A percentile compares a stretch with the other conserved stretches of the same genome.
Evolutionary conservation across 1,284 basidiomycete species (phyloP).

Genomic region (Phellopilus nigrolimitatus): DNA sequence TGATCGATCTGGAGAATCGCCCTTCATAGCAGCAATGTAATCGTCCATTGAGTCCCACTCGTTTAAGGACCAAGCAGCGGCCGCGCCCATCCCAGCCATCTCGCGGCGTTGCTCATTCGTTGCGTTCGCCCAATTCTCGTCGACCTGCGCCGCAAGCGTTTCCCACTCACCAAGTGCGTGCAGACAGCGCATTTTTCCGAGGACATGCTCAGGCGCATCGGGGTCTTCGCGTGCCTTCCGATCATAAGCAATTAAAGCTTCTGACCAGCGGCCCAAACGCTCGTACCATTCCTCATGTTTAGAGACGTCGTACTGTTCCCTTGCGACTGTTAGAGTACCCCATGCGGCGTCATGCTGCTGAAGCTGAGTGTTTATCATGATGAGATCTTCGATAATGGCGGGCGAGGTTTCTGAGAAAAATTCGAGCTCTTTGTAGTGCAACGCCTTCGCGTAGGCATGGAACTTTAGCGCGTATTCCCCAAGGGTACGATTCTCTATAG

Average conservation of each 20-base stretch:
- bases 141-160: slow-evolving; percentile 80
- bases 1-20: slow-evolving; percentile 89
- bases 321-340: slow-evolving; percentile 87
- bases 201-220: slow-evolving; percentile 66
- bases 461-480: slow-evolving; percentile 94
- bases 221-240: slow-evolving; percentile 71
- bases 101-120: slow-evolving; percentile 82
- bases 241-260: slow-evolving; percentile 87
- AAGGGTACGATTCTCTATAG: slow-evolving; percentile 90
- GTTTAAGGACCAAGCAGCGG: slow-evolving; percentile 93
- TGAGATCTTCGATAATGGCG: slow-evolving; percentile 86
- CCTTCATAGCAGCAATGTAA: slow-evolving; percentile 92
- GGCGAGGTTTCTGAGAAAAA: slow-evolving; percentile 90
- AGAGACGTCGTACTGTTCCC: slow-evolving; percentile 79
- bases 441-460: slow-evolving; percentile 95
- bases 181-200: slow-evolving; percentile 92
- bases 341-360: slow-evolving; percentile 97
- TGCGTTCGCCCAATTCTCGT: slow-evolving; percentile 85
- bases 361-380: slow-evolving; percentile 95
- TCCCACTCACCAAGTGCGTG: slow-evolving; percentile 99
- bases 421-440: slow-evolving; percentile 99
- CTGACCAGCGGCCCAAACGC: slow-evolving; percentile 94
- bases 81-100: slow-evolving; percentile 95
- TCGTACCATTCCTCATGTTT: slow-evolving; percentile 98
- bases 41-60: slow-evolving; percentile 99